Base-by-base conservation (phyloP, 2,329 filamentous ascomycete genomes). In the Periconia sp. region DNA sequence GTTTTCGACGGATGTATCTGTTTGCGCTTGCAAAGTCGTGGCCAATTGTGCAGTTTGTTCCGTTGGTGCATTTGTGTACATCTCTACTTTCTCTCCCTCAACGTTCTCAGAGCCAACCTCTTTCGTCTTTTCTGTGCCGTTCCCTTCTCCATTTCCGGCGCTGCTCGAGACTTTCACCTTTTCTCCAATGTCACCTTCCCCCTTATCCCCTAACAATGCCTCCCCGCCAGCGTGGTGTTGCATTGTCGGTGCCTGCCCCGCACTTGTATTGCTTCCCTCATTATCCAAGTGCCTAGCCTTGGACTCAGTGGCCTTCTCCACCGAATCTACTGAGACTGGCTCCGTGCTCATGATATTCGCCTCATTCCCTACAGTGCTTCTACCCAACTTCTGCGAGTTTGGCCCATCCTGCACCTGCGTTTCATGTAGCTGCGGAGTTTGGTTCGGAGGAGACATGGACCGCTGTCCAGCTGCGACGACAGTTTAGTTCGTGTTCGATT, bases 361-460 rank as follows among this genome's bases (percentile, higher is more conserved):
- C 35, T 52, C 47, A 27, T 50, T 50, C 18, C 54, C 50, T 17
- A 55, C 52, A 14, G 30, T 51, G 13, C 54, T 54, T 54, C 64
- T 51, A 17, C 60, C 57, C 57, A 56, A 53, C 56, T 63, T 56
- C 54, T 60, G 55, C 48, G 63, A 60, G 47, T 55, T 56, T 44
- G 55, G 50, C 45, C 27, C 53, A 48, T 64, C 56, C 40, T 52
- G 64, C 55, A 55, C 56, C 40, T 52, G 64, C 55, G 56, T 59
- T 59, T 61, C 64, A 63, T 71, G 59, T 56, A 55, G 61, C 64
- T 69, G 65, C 60, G 62, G 65, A 63, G 65, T 51, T 55, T 60
- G 51, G 59, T 58, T 68, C 59, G 67, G 64, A 50, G 61, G 63
- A 71, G 70, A 73, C 70, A 73, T 73, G 58, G 62, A 60, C 69